phyloP scores from a whole-genome alignment of 225 moss, liverwort and hornwort species.

The Neckera pumila region DNA sequence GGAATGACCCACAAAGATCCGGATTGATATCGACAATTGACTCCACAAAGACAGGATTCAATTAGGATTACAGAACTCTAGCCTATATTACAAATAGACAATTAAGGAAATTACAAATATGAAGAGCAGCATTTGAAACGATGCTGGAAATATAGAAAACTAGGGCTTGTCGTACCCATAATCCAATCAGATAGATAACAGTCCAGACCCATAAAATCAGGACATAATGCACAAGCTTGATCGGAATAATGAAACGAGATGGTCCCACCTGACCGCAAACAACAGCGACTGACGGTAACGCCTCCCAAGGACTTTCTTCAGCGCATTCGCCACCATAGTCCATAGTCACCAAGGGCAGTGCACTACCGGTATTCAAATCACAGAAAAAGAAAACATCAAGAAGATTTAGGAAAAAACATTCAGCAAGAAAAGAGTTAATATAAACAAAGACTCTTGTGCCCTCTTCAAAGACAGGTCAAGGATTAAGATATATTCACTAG shows the following conservation, averaged over 20 bases:
- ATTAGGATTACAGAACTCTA: background rate
- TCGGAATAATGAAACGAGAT: background rate
- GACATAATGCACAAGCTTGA: background rate
- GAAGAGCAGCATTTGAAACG: background rate
- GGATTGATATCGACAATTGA: background rate
- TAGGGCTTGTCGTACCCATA: background rate
- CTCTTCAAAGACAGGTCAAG: background rate
- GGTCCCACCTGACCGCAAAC: slow-evolving; percentile 66
- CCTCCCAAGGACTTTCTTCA: slow-evolving; percentile 70
- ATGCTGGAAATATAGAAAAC: background rate
- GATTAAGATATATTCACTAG: background rate
- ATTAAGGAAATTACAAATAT: background rate
- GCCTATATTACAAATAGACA: background rate
- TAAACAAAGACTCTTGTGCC: background rate
- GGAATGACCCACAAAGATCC: background rate
- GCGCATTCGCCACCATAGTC: slow-evolving; percentile 42
- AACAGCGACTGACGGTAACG: slow-evolving; percentile 64
- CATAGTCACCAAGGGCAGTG: slow-evolving; percentile 77
- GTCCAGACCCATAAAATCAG: background rate
- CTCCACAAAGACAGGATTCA: background rate
- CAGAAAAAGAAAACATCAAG: background rate
- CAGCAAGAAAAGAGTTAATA: background rate
- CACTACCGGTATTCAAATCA: background rate
- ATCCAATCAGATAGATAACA: background rate
- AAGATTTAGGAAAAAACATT: background rate